Evolutionary conservation across 1,284 basidiomycete species (phyloP), one percentile per base, ranked within the genome.

Genomic region (Microbotryomycetes sp.): DNA sequence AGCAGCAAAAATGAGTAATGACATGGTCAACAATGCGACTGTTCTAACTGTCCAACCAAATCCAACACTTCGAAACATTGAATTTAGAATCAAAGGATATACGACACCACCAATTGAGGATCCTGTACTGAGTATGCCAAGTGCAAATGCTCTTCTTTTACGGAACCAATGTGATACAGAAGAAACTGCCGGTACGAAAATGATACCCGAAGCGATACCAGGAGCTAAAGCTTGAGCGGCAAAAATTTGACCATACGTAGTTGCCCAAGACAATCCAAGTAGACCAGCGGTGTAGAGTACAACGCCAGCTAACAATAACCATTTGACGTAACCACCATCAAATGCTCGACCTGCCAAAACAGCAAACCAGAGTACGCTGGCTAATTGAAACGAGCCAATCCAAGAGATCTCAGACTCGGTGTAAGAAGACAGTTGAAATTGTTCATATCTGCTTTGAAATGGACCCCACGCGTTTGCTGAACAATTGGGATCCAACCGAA

Each of bases 241-340:
- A 30, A 71, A 62, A 45, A 71, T 63, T 23, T 69, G 58, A 25
- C 49, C 55, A 57, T 71, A 71, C 46, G 58, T 22, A 3, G 63
- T 57, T 1, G 65, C 60, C 12, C 46, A 54, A 0, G 67, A 57
- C 3, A 70, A 46, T 7, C 65, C 68, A 45, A 69, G 66, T 2
- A 70, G 28, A 0, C 66, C 63, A 2, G 59, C 66, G 1, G 59
- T 47, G 55, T 68, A 71, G 14, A 70, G 29, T 6, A 64, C 49
- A 2, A 63, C 54, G 0, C 68, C 63, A 3, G 28, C 48, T 31
- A 49, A 6, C 1, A 72, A 52, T 6, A 72, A 49, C 15, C 63
- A 62, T n/a, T 63, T 64, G 55, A 69, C 60, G 55, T 67, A 64
- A 26, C 69, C 65, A 1, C 69, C 66, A 51, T 74, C 73, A 50